A percentile compares a stretch with the other conserved stretches of the same genome.
Conservation (phyloP, 2,329 filamentous ascomycete species). For the Nigrograna mackinnonii region DNA sequence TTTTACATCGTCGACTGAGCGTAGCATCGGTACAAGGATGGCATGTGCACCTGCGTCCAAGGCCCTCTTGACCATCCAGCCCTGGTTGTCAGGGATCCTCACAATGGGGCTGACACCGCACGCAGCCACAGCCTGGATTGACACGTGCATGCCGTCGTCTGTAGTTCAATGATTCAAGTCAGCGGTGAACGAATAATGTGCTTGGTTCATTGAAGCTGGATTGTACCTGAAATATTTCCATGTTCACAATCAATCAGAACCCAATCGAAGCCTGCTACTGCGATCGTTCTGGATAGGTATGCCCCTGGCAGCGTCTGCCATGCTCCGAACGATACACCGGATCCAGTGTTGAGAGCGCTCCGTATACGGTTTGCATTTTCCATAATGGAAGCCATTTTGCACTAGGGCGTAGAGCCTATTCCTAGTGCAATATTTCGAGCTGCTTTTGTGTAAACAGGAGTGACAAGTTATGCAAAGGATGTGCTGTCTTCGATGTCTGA, state of each 20-base stretch:
- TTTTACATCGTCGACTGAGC: not conserved
- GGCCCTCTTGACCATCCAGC: not conserved
- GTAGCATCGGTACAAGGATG: not conserved
- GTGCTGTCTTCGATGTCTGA: no score
- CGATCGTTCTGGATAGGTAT: not conserved
- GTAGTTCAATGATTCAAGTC: no score
- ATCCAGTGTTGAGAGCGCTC: not conserved
- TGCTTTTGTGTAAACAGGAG: no score
- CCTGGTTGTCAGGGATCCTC: not conserved
- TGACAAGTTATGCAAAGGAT: no score
- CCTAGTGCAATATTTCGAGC: no score
- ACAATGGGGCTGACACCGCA: not conserved
- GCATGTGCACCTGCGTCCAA: not conserved
- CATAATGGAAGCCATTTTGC: no score
- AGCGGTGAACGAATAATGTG: no score
- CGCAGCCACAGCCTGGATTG: not conserved
- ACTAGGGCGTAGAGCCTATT: no score
- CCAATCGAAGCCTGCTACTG: not conserved
- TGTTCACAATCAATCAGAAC: not conserved
- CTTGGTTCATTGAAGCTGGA: no score
- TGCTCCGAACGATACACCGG: not conserved
- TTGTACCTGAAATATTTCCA: not conserved
- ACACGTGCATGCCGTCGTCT: not conserved
- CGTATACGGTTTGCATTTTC: not conserved
- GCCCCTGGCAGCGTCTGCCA: not conserved